phyloP scores from a whole-genome alignment of 345 rosid species.

The Rhodamnia argentea region DNA sequence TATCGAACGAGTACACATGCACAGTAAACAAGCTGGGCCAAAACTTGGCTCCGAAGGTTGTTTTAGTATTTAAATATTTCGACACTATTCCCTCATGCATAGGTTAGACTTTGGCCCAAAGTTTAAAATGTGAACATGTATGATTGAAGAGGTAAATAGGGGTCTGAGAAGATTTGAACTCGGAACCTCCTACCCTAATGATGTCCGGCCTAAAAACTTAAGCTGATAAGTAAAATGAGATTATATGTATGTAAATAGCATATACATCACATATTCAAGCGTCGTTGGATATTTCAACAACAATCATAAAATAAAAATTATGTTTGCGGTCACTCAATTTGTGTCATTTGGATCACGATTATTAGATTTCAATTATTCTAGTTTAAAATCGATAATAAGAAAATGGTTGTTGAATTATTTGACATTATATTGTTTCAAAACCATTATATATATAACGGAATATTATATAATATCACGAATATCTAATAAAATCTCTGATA shows the following conservation, averaged over 20 bases:
- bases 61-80: background rate
- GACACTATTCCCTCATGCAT: background rate
- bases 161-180: background rate
- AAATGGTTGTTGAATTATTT: background rate
- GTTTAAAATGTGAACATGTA: background rate
- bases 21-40: background rate
- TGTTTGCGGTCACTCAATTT: background rate
- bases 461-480: background rate
- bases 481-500: background rate
- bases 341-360: background rate
- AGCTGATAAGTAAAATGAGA: too few species aligned
- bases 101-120: too few species aligned
- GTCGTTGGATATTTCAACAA: background rate
- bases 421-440: background rate
- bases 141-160: rapidly evolving
- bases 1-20: background rate
- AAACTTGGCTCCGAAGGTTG: background rate
- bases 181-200: too few species aligned
- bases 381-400: background rate
- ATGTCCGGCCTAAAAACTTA: too few species aligned
- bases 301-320: background rate
- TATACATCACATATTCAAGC: background rate
- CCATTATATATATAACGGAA: background rate
- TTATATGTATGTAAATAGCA: too few species aligned
- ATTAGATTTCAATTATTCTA: background rate